These are phyloP conservation scores for Beverwykella pulmonaria DNA, from an alignment of 495 filamentous ascomycete species.

Conservation along the genomic window DNA sequence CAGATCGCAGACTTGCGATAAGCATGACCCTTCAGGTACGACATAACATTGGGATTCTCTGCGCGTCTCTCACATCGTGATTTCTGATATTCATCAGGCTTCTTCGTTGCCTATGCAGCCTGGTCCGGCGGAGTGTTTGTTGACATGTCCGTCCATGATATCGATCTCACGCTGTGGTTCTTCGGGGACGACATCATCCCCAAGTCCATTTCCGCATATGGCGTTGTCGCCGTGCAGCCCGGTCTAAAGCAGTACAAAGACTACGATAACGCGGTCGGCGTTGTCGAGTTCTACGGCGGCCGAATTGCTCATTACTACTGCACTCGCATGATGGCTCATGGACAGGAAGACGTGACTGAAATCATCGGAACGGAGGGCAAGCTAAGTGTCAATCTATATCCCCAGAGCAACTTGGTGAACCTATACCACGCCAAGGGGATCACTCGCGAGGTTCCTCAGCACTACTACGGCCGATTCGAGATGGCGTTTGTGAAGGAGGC, in stretches of 20 bases:
- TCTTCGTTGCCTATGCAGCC: slow-evolving; percentile 60
- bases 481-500: slow-evolving; percentile 32
- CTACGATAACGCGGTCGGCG: slow-evolving; percentile 36
- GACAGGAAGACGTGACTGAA: slow-evolving; percentile 36
- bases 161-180: slow-evolving; percentile 36
- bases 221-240: slow-evolving; percentile 23
- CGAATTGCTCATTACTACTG: slow-evolving; percentile 36
- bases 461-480: slow-evolving; percentile 35
- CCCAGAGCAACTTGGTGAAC: slow-evolving; percentile 29
- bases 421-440: slow-evolving; percentile 13
- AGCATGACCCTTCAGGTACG: slow-evolving; percentile 51
- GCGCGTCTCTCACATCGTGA: neutral
- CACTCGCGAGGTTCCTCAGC: slow-evolving; percentile 20
- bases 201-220: slow-evolving; percentile 30
- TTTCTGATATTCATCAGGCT: slow-evolving; percentile 43
- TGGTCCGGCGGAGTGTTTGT: slow-evolving; percentile 61
- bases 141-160: slow-evolving; percentile 47
- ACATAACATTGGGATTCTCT: too few relatives aligned
- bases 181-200: slow-evolving; percentile 39
- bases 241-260: slow-evolving; percentile 25
- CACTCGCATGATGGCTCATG: slow-evolving; percentile 36
- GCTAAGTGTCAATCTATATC: slow-evolving; percentile 29
- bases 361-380: slow-evolving; percentile 37
- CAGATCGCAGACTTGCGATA: slow-evolving; percentile 62
- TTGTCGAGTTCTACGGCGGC: slow-evolving; percentile 33